Evolutionary conservation across 768 basidiomycete species (phyloP), one percentile per base, ranked within the genome.

Genomic region (Amanita inopinata): DNA sequence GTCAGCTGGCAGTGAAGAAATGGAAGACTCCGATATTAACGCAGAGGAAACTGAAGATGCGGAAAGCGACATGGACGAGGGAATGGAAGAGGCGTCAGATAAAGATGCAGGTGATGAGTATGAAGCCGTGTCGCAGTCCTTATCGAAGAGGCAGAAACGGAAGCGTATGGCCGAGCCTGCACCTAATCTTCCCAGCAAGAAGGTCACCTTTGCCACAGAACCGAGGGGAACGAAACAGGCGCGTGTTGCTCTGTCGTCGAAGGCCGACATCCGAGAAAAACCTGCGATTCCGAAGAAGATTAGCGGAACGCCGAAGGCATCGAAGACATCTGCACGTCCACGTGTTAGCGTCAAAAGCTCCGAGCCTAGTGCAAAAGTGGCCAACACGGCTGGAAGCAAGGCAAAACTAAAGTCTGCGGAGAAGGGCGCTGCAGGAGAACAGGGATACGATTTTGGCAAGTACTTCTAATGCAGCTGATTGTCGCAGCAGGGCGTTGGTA

Each of bases 391-490:
- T n/a, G 47, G 56, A 34, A 58, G 61, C 43, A 57, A 51, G 36
- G 47, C 51, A 41, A 50, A 48, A 46, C 47, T 43, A 37, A 45
- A 51, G 53, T 43, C 60, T 33, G 43, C 33, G 20, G 39, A 40
- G 43, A 49, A 47, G 30, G 44, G 35, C 20, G 46, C n/a, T 12
- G 40, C 35, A n/a, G 52, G 38, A 24, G 44, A 50, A 24, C 51
- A 70, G 53, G 69, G 65, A 20, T 81, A 80, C 54, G 72, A 77
- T 55, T 82, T 82, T 54, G 63, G 64, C 27, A 67, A 69, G 53
- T 80, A 75, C 62, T 80, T 80, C 57, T 67, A 53, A 49, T 45
- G 5, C 7, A 15, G 32, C 12, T 30, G 27, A n/a, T n/a, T n/a
- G n/a, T n/a, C n/a, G n/a, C n/a, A n/a, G n/a, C n/a, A n/a, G n/a